These are phyloP conservation scores for Beauveria bassiana DNA, from an alignment of 2,329 filamentous ascomycete genomes.

Conservation along the genomic window DNA sequence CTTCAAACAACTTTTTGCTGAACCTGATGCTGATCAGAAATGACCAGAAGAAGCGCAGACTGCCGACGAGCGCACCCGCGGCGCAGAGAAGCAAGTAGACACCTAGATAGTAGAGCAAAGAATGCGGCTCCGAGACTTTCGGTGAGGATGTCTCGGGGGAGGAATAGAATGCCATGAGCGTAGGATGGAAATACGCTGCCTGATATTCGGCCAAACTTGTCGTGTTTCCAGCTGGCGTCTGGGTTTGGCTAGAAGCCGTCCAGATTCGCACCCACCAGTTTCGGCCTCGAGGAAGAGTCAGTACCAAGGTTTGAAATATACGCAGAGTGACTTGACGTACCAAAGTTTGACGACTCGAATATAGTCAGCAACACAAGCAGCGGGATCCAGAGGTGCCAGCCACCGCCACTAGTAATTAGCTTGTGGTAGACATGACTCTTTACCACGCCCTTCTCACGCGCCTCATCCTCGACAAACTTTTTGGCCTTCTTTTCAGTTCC, in stretches of 20 bases:
- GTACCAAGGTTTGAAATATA: background rate
- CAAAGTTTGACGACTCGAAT: constrained; percentile 47
- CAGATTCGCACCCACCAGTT: constrained; percentile 60
- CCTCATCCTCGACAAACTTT: constrained; percentile 71
- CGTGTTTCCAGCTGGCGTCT: constrained; percentile 14
- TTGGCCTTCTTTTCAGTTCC: constrained; percentile 39
- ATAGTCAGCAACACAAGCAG: constrained; percentile 45
- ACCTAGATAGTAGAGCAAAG: constrained; percentile 53
- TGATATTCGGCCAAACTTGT: background rate
- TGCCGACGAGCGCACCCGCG: constrained; percentile 49
- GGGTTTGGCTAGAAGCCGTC: constrained; percentile 41
- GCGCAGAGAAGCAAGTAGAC: constrained; percentile 59
- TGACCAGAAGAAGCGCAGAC: constrained; percentile 54
- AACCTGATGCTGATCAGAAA: constrained; percentile 59
- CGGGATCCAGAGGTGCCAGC: constrained; percentile 50
- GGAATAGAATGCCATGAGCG: background rate
- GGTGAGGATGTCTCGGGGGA: background rate
- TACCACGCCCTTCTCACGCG: constrained; percentile 60
- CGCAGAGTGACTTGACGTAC: background rate
- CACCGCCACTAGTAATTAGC: constrained; percentile 63
- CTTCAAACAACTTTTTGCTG: constrained; percentile 58
- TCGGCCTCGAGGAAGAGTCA: constrained; percentile 23
- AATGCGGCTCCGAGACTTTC: constrained; percentile 23
- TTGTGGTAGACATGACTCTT: constrained; percentile 57
- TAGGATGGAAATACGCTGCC: constrained; percentile 19